Percentiles rank a stretch among this genome's conserved stretches.
phyloP scores from a whole-genome alignment of 148 eudicot genomes.

The Rhododendron ovatum region DNA sequence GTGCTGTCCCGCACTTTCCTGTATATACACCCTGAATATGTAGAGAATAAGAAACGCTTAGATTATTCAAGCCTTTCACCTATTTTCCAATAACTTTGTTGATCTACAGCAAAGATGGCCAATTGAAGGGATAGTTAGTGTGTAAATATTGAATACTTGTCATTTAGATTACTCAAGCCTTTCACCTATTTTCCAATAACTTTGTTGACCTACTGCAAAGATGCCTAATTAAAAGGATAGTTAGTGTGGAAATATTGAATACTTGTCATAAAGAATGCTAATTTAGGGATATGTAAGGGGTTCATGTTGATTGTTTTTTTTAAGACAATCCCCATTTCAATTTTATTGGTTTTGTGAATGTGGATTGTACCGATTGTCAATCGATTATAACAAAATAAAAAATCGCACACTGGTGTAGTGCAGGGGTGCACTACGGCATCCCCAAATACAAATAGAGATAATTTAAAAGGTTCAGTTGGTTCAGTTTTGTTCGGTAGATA shows the following conservation, averaged over 20 bases:
- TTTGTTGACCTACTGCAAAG: background rate
- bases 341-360: background rate
- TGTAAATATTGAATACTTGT: background rate
- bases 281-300: background rate
- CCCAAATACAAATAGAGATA: background rate
- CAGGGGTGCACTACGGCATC: background rate
- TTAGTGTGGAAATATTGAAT: background rate
- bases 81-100: background rate
- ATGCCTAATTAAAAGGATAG: background rate
- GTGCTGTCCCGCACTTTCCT: constrained; percentile 50
- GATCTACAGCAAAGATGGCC: background rate
- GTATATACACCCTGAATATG: constrained; percentile 64
- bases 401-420: background rate
- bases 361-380: background rate
- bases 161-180: background rate
- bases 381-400: background rate
- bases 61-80: background rate
- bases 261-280: background rate
- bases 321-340: background rate
- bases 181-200: background rate
- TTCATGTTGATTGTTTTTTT: background rate
- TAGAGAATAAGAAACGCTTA: background rate
- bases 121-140: background rate
- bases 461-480: background rate
- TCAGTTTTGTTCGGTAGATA: background rate